Base-by-base conservation (phyloP, 306 rosid species). In the Castanea crenata region DNA sequence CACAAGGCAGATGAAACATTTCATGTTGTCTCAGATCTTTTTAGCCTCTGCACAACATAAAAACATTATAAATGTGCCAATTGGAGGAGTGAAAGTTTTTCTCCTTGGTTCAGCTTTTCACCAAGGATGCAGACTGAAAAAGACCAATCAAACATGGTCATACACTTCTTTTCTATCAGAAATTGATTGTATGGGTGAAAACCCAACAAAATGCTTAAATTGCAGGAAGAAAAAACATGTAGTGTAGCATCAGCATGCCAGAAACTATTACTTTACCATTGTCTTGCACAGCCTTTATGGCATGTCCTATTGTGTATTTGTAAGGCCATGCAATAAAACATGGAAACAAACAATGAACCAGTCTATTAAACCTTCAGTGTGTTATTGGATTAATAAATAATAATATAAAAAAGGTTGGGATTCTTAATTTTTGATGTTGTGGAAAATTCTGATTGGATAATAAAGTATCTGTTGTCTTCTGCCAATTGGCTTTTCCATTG, bases 401-500 rank as follows among this genome's bases (percentile, higher is more conserved):
- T 38, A 38, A 0, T 1, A 20, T 7, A 8, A 23, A 34, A 74
- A 62, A 14, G 12, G 44, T 27, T 51, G 25, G 35, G 32, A 57
- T 73, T 73, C 34, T 44, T 59, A 71, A 69, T 78, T 84, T 79
- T 55, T 61, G 55, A 27, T 64, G 84, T 78, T 57, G 76, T 64
- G 84, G 69, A 75, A 85, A 78, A 29, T 76, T 38, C 9, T 73
- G 52, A 87, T 85, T 32, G 74, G 83, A 83, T 78, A 80, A 80
- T 38, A 23, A 32, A 57, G 78, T 32, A 55, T 70, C 83, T 64
- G 80, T 78, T 90, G 93, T 82, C 84, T 0, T 74, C 46, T 81
- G 83, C 69, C 77, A 54, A 88, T 88, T 85, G 93, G 94, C 75
- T 80, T 83, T 57, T 55, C 81, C 55, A 55, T 72, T 75, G 54